Evolutionary conservation across 805 yeast genomes (phyloP).

Genomic region (Saccharomycopsis fodiens): DNA sequence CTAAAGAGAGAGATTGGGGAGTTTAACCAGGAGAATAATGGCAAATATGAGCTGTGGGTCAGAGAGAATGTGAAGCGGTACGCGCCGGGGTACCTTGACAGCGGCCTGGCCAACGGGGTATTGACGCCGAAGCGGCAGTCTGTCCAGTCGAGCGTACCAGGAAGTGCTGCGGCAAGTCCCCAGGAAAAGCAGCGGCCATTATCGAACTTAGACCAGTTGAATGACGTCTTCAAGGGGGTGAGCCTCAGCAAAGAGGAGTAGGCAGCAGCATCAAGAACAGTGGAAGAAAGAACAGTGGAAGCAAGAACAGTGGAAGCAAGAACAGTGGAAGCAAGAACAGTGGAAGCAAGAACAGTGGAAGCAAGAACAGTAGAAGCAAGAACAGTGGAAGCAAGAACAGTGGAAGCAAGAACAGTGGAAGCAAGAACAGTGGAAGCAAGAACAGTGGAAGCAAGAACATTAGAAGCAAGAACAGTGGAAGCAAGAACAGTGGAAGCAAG

Average conservation of each 20-base stretch:
- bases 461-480: no score
- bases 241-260: neutral
- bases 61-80: constrained; percentile 15
- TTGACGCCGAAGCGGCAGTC: constrained; percentile 1
- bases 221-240: constrained; percentile 10
- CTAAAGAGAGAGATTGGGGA: constrained; percentile 1
- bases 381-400: no score
- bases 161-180: neutral
- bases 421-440: no score
- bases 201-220: constrained; percentile 7
- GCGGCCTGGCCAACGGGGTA: neutral
- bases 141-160: constrained; percentile 7
- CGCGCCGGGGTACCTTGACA: constrained; percentile 20
- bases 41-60: constrained; percentile 12
- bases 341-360: no score
- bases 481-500: no score
- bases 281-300: no score
- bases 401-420: no score
- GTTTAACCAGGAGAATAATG: neutral
- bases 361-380: no score
- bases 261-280: no score
- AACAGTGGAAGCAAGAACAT: no score
- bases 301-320: no score
- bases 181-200: neutral
- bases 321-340: no score